Conservation (phyloP, 2,329 filamentous ascomycete genomes). For the Arthrobotrys iridis region DNA sequence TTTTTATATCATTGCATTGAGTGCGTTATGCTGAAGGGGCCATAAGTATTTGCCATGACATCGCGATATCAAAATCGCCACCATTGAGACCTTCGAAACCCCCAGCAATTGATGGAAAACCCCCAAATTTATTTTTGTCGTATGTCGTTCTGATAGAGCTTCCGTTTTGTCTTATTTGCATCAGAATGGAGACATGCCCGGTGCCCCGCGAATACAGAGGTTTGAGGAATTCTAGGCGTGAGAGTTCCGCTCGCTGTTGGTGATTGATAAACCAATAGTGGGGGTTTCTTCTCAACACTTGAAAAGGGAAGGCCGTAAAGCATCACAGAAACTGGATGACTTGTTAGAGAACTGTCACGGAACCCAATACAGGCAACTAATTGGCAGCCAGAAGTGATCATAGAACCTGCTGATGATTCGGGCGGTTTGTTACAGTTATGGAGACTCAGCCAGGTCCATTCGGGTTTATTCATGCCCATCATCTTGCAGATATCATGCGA, state of each 20-base stretch:
- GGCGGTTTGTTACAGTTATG: background rate
- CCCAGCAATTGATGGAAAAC: conserved; percentile 30
- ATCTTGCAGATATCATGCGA: conserved; percentile 47
- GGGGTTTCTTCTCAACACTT: conserved; percentile 37
- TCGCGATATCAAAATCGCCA: conserved; percentile 17
- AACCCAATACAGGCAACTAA: background rate
- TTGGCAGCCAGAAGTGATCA: background rate
- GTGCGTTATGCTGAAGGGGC: conserved; percentile 18
- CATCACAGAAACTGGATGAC: background rate
- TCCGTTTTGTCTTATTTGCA: conserved; percentile 36
- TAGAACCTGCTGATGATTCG: background rate
- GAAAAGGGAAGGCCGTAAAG: conserved; percentile 44
- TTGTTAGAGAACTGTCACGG: background rate
- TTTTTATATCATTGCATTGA: conserved; percentile 17
- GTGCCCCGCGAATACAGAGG: conserved; percentile 26
- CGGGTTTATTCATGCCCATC: conserved; percentile 45
- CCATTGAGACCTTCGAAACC: conserved; percentile 17
- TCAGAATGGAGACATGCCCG: conserved; percentile 21
- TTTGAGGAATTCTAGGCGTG: conserved; percentile 24
- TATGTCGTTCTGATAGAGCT: conserved; percentile 36
- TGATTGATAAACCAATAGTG: conserved; percentile 30
- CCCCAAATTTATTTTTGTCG: conserved; percentile 35
- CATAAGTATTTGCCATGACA: conserved; percentile 19
- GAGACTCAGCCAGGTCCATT: conserved; percentile 10
- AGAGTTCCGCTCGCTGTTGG: conserved; percentile 26